Base-by-base conservation (phyloP, 441 rosid species). In the Croton setiger region DNA sequence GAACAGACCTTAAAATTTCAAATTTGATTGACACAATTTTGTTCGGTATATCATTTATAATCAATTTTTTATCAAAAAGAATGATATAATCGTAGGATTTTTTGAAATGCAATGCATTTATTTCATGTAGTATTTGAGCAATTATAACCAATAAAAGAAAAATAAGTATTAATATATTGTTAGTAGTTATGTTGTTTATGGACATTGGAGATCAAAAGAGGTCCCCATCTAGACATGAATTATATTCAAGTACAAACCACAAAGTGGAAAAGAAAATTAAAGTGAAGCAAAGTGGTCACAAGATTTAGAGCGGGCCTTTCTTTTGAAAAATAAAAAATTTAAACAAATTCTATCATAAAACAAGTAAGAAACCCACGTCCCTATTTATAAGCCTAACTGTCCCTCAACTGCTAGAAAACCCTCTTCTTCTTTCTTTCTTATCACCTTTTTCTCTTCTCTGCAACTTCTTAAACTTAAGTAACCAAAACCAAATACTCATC, bases 251-350 rank as follows among this genome's bases (percentile, higher is more conserved):
- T 64, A 60, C 70, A 45, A 59, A 66, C 66, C 76, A 67, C 70
- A 76, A 85, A 79, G 85, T 70, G 74, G 21, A 59, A 72, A 71
- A 71, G 68, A 58, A 47, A 58, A 49, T 36, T 47, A 68, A 82
- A 68, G 55, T 53, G 55, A 33, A 51, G 41, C 66, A 72, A 80
- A 79, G 80, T 74, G 81, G 83, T 84, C 93, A 86, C 90, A 82
- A 43, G 93, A 86, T 72, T 75, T 67, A 78, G 76, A 73, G 83
- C 87, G 86, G 85, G 85, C 21, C 71, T 81, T 77, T 75, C 87
- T 80, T 84, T 88, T 81, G 80, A 84, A 84, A 75, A 59, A 53
- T 78, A 68, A 43, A 45, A 59, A 27, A 27, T 2, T 27, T 27
- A 27, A 27, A 27, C 31, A 27, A 27, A 6, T 41, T 65, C 39